Base-by-base conservation (phyloP, 2,329 filamentous ascomycete species). In the Colletotrichum incanum region DNA sequence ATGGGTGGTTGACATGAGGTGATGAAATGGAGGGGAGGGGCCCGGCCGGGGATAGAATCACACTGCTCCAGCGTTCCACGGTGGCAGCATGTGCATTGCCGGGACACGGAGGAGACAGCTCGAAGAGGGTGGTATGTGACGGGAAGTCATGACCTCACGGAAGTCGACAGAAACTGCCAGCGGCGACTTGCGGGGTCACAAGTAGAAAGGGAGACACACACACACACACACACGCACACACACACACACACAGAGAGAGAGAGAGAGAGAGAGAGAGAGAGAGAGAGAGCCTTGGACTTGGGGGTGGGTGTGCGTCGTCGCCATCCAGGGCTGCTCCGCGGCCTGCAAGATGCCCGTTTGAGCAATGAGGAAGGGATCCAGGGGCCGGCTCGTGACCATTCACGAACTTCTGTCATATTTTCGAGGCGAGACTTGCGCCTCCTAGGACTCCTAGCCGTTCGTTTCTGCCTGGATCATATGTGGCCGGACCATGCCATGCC, bases 351-450 rank as follows among this genome's bases (percentile, higher is more conserved):
- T 63, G 64, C 69, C 69, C 65, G 43, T 68, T 72, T 58, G 20
- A 59, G 69, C 50, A 56, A 72, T 59, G 50, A 26, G 69, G 45
- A 72, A 58, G 69, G 69, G 59, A 63, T 58, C 58, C 28, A 50
- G 52, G 69, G 65, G 49, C 52, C 50, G 52, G 43, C 43, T 39
- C 43, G 65, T 68, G 69, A 72, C 69, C 69, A 72, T 54, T 68
- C 65, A 68, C 43, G 49, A 28, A 58, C 60, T 63, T 72, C 69
- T 72, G 65, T 72, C 69, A 72, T 68, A 72, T 72, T 68, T 55
- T 16, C 43, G 45, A 52, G 43, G 60, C 50, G 66, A 69, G 26
- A 49, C 58, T 49, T 37, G 52, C 52, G 18, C 52, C 49, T 52
- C 49, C 49, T 28, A 34, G 54, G 18, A 62, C 43, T 26, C 20